Evolutionary conservation across 2,329 filamentous ascomycete species (phyloP), one percentile per base, ranked within the genome.

Genomic region (Rugonectria rugulosa): DNA sequence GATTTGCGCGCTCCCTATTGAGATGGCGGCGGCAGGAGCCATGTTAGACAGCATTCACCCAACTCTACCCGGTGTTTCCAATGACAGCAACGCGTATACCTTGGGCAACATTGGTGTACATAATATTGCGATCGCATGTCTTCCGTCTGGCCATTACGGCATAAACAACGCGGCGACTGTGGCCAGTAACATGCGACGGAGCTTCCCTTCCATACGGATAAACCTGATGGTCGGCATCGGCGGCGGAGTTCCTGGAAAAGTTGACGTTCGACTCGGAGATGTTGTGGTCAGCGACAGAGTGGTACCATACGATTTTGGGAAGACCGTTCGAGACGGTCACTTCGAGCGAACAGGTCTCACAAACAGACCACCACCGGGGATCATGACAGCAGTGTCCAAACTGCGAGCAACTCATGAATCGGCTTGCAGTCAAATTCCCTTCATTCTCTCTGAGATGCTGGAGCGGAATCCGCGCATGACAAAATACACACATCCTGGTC

Each of bases 161-260:
- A 40, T 15, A 1, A 56, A 41, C 15, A 47, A 42, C 8, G 29
- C 56, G 1, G 47, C 47, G 1, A 46, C 42, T 3, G 56, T 62
- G 0, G 19, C 23, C 6, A 60, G 38, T 6, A 59, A 65, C 11
- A 24, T 67, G 12, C 47, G 24, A 1, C 50, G 56, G 1, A 62
- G 52, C 0, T 67, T 67, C 21, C 53, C 53, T 1, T 34, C 11
- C 1, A 47, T 60, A 4, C 50, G 26, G 1, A 17, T 57, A 2
- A 27, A 46, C 3, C 19, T 67, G 6, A 63, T 71, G 45, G 69
- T 71, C 7, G 68, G 70, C 2, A 68, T 71, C 2, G 69, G 69
- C 8, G 68, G 68, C 8, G 68, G 66, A 1, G 60, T 60, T 0
- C 70, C 68, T 2, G 49, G 46, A 3, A 46, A 32, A 24, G 32